These are phyloP conservation scores for Claviceps humidiphila DNA, from an alignment of 2,329 filamentous ascomycete genomes.

Conservation along the genomic window DNA sequence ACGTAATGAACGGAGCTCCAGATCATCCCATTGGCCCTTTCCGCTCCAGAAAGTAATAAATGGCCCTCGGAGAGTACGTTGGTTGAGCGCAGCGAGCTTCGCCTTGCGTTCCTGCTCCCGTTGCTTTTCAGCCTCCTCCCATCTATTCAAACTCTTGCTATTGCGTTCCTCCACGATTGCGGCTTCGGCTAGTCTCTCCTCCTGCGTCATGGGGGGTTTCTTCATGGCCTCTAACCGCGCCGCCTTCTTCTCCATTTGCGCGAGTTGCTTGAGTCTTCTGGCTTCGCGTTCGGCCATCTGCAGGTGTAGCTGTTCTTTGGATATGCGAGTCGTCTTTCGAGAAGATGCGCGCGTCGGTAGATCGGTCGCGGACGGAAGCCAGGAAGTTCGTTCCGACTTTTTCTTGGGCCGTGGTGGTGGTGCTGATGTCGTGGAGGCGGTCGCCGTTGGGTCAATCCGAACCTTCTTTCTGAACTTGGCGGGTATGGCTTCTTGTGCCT, in stretches of 20 bases:
- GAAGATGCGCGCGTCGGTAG: conserved; percentile 45
- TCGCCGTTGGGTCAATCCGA: conserved; percentile 47
- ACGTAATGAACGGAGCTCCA: conserved; percentile 58
- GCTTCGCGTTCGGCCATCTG: conserved; percentile 64
- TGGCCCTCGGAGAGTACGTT: conserved; percentile 73
- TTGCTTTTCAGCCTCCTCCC: conserved; percentile 86
- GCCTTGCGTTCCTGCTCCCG: conserved; percentile 72
- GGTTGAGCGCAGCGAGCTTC: conserved; percentile 76
- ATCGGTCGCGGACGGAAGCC: conserved; percentile 41
- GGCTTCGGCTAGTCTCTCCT: conserved; percentile 70
- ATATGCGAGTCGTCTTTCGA: conserved; percentile 43
- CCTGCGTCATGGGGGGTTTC: conserved; percentile 75
- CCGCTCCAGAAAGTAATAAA: conserved; percentile 92
- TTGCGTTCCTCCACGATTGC: conserved; percentile 75
- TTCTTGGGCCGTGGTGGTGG: conserved; percentile 41
- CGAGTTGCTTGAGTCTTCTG: conserved; percentile 56
- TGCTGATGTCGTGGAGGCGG: conserved; percentile 22
- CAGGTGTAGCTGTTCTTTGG: conserved; percentile 50
- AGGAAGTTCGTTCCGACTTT: conserved; percentile 46
- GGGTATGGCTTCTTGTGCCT: conserved; percentile 61
- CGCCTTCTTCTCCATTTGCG: conserved; percentile 52
- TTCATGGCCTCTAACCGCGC: conserved; percentile 61
- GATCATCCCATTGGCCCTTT: conserved; percentile 68
- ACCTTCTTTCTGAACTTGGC: conserved; percentile 62
- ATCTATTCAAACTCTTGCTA: conserved; percentile 77